Percentiles rank a stretch among this genome's conserved stretches.
phyloP scores from a whole-genome alignment of 2,329 filamentous ascomycete species.

The Fonsecaea nubica region DNA sequence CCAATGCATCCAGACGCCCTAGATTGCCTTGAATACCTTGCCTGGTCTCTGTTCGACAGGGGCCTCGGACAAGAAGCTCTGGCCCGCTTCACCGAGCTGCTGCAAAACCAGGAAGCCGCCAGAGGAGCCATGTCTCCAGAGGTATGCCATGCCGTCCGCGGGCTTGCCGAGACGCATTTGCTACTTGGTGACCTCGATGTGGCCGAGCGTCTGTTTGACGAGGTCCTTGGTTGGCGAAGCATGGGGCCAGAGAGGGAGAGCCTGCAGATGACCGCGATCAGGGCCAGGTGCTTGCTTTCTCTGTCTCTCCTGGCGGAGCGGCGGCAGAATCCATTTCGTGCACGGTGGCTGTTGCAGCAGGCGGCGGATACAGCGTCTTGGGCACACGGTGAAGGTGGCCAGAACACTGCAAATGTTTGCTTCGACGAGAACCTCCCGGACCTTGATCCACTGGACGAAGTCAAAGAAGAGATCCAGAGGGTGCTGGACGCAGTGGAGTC shows the following conservation, averaged over 20 bases:
- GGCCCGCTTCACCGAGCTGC: background rate
- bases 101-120: background rate
- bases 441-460: background rate
- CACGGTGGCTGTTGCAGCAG: slow-evolving; percentile 1
- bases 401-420: background rate
- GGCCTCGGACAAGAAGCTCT: background rate
- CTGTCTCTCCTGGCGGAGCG: background rate
- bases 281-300: slow-evolving; percentile 1
- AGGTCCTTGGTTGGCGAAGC: background rate
- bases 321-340: slow-evolving; percentile 1
- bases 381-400: background rate
- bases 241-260: background rate
- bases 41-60: slow-evolving; percentile 2
- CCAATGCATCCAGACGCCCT: slow-evolving; percentile 1
- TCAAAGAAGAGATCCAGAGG: background rate
- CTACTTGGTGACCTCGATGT: background rate
- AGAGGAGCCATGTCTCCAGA: slow-evolving; percentile 1
- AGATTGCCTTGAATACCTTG: background rate
- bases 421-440: background rate
- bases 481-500: background rate
- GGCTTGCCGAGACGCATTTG: slow-evolving; percentile 2
- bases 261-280: background rate
- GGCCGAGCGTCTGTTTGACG: background rate
- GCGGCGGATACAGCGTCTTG: background rate
- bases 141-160: background rate